These are phyloP conservation scores for Yamadazyma kanchanaburiensis DNA, from an alignment of 1,139 yeast genomes.

Conservation along the genomic window DNA sequence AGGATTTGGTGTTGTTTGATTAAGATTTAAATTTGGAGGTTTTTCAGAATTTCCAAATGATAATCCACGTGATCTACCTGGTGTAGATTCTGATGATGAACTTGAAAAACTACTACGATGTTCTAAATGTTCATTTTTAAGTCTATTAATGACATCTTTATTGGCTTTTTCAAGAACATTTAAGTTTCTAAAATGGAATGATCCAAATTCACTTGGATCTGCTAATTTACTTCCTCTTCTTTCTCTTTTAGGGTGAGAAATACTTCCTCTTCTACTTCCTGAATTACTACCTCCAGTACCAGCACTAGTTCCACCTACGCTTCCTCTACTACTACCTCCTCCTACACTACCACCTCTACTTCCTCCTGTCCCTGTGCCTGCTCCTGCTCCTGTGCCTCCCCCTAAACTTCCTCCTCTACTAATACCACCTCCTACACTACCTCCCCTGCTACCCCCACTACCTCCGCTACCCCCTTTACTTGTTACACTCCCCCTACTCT, in stretches of 20 bases:
- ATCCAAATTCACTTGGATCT: slow-evolving; percentile 84
- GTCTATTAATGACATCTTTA: slow-evolving; percentile 82
- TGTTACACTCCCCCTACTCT: background rate
- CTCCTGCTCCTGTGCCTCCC: too few relatives aligned
- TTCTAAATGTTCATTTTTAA: slow-evolving; percentile 78
- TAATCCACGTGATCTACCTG: slow-evolving; percentile 37
- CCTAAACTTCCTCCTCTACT: background rate
- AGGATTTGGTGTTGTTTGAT: slow-evolving; percentile 1
- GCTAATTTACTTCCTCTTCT: slow-evolving; percentile 66
- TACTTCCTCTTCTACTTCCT: slow-evolving; percentile 10
- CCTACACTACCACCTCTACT: slow-evolving; percentile 4
- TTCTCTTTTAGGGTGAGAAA: slow-evolving; percentile 43
- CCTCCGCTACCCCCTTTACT: slow-evolving; percentile 3
- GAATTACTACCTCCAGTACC: slow-evolving; percentile 1
- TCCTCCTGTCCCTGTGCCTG: background rate
- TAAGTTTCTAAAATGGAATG: slow-evolving; percentile 84
- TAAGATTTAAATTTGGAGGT: slow-evolving; percentile 6
- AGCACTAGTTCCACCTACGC: background rate
- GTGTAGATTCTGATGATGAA: slow-evolving; percentile 41
- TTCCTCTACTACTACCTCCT: slow-evolving; percentile 1
- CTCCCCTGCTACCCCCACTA: slow-evolving; percentile 1
- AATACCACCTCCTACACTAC: background rate
- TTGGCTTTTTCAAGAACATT: slow-evolving; percentile 92
- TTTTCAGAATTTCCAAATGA: slow-evolving; percentile 22
- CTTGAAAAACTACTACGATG: slow-evolving; percentile 43